Evolutionary conservation across 1,284 basidiomycete species (phyloP).

Genomic region (Papiliotrema fonsecae): DNA sequence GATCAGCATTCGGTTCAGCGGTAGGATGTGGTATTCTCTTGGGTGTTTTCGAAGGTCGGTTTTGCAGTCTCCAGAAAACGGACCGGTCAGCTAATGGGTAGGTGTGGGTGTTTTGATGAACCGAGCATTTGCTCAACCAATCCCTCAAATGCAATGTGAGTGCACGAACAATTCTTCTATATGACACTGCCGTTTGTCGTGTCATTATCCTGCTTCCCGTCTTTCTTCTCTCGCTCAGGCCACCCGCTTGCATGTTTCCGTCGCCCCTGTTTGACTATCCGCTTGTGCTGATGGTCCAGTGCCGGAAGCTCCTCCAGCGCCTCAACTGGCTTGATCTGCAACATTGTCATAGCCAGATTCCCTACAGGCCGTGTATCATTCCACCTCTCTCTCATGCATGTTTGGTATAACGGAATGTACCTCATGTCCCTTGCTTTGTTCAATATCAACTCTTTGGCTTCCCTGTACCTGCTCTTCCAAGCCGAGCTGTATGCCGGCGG

Average conservation of each 20-base stretch:
- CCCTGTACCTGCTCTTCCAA: no score
- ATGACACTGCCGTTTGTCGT: not conserved
- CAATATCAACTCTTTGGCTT: no score
- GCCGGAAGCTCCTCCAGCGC: conserved; percentile 2
- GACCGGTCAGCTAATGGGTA: conserved; percentile 3
- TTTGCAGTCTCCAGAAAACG: no score
- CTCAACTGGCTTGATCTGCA: not conserved
- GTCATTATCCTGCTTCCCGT: not conserved
- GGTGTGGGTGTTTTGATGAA: conserved; percentile 48
- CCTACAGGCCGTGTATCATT: not conserved
- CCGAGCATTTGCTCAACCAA: conserved; percentile 46
- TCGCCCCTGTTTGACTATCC: no score
- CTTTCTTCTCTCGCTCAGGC: not conserved
- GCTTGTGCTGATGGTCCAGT: no score
- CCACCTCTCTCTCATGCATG: not conserved
- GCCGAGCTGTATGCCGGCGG: no score
- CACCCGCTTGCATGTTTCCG: not conserved
- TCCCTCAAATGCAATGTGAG: conserved; percentile 45
- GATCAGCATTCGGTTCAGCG: conserved; percentile 81
- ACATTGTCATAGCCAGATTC: not conserved
- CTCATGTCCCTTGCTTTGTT: not conserved
- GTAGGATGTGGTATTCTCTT: conserved; percentile 94
- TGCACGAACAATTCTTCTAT: no score
- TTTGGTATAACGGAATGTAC: not conserved
- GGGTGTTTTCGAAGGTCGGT: conserved; percentile 86